Evolutionary conservation across 805 yeast genomes (phyloP).

Genomic region (Metschnikowia orientalis): DNA sequence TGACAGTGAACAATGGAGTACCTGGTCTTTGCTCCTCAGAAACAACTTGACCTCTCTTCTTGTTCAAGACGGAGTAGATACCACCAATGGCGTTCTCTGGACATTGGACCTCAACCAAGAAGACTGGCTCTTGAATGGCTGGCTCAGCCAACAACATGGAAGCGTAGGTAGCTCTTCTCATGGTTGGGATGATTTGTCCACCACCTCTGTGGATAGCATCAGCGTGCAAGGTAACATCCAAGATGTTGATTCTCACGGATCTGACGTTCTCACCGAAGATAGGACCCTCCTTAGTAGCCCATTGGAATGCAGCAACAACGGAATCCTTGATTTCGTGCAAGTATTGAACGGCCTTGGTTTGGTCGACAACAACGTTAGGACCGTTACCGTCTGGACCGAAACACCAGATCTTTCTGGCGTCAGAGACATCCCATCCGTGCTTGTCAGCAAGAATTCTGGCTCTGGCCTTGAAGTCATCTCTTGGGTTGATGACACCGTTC

Average conservation of each 20-base stretch:
- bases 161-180: constrained; percentile 99
- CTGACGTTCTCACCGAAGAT: constrained; percentile 94
- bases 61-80: constrained; percentile 99
- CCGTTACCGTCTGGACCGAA: constrained; percentile 99
- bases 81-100: constrained; percentile 99
- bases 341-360: constrained; percentile 99
- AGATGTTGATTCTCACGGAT: constrained; percentile 94
- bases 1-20: constrained; percentile 99
- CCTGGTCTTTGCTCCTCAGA: constrained; percentile 99
- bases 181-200: constrained; percentile 99
- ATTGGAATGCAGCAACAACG: constrained; percentile 99
- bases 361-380: constrained; percentile 98
- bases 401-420: constrained; percentile 99
- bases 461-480: constrained; percentile 98
- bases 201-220: constrained; percentile 99
- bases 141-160: constrained; percentile 98
- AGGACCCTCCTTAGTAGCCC: constrained; percentile 99
- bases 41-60: constrained; percentile 98
- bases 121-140: constrained; percentile 98
- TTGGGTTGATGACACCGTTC: constrained; percentile 84
- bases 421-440: constrained; percentile 99
- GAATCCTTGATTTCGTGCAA: constrained; percentile 98
- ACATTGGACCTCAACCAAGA: constrained; percentile 99
- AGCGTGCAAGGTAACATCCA: constrained; percentile 98
- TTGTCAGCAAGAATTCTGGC: constrained; percentile 99